These are phyloP conservation scores for Aspergillus ostianus DNA, from an alignment of 495 filamentous ascomycete species.

Conservation along the genomic window DNA sequence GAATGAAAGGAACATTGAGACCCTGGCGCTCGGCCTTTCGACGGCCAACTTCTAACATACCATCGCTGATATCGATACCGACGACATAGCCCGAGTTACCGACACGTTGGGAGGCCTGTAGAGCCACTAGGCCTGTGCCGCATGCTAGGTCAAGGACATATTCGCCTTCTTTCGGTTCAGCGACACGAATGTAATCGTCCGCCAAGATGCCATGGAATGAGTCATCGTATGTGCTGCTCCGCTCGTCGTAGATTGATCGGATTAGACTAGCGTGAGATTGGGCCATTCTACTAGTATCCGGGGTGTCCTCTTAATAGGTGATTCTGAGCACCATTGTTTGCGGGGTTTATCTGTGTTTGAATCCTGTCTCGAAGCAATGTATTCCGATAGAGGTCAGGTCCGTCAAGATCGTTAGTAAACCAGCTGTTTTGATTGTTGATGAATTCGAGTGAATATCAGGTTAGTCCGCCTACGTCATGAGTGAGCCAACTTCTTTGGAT, in stretches of 20 bases:
- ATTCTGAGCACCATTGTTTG: too few species aligned
- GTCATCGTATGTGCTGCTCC: slow-evolving; percentile 12
- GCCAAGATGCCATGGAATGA: slow-evolving; percentile 15
- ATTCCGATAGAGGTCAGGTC: too few species aligned
- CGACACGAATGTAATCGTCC: slow-evolving; percentile 20
- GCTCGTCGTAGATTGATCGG: slow-evolving; percentile 12
- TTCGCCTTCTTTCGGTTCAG: slow-evolving; percentile 25
- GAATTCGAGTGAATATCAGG: too few species aligned
- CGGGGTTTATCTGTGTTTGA: too few species aligned
- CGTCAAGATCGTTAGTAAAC: too few species aligned
- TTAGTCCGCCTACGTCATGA: too few species aligned
- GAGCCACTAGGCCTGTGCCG: slow-evolving; percentile 41
- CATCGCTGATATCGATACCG: slow-evolving; percentile 41
- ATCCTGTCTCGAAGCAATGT: too few species aligned
- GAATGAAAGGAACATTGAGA: slow-evolving; percentile 18
- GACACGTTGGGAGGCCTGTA: slow-evolving; percentile 30
- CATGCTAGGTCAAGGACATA: slow-evolving; percentile 44
- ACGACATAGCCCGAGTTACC: slow-evolving; percentile 33
- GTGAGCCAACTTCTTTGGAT: too few species aligned
- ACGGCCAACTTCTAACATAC: slow-evolving; percentile 35
- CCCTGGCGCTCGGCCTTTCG: slow-evolving; percentile 2
- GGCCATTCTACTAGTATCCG: not conserved
- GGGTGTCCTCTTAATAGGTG: too few species aligned
- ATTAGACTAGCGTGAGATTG: slow-evolving; percentile 1
- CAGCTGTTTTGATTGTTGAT: too few species aligned